Conservation (phyloP, 2,329 filamentous ascomycete genomes). For the Fusarium gaditjirri region DNA sequence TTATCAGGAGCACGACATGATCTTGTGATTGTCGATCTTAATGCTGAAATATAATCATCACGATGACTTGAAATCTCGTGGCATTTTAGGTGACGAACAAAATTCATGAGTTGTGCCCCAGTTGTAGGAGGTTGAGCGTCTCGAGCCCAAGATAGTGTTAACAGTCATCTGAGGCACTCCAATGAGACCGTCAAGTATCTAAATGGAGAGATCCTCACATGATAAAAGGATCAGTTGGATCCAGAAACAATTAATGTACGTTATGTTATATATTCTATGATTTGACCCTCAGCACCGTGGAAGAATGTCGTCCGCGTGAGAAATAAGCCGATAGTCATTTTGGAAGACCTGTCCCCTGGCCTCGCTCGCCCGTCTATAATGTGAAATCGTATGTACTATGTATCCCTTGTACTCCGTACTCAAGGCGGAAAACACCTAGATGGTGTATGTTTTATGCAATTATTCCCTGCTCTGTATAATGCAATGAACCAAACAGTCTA, state of each 20-base stretch:
- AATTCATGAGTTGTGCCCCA: background rate
- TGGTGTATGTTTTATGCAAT: background rate
- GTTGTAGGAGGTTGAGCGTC: background rate
- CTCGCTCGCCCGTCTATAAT: conserved; percentile 3
- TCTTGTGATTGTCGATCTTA: background rate
- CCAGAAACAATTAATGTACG: background rate
- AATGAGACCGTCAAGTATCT: background rate
- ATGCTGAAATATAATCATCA: background rate
- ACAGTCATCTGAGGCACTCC: background rate
- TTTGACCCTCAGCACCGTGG: background rate
- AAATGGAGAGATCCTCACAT: background rate
- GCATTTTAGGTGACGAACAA: background rate
- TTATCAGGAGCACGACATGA: background rate
- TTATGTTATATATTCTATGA: conserved; percentile 4
- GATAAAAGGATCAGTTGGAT: background rate
- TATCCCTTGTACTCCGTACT: background rate
- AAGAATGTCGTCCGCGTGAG: background rate
- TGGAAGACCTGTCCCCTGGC: background rate
- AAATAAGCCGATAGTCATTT: background rate
- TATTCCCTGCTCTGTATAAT: conserved; percentile 14
- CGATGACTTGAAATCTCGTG: background rate
- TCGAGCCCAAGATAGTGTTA: background rate
- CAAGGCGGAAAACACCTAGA: conserved; percentile 2
- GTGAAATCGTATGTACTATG: background rate
- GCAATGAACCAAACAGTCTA: conserved; percentile 16